Evolutionary conservation across 371 early-diverging fungal genomes (phyloP), one percentile per base, ranked within the genome.

Genomic region (Mucor plumbeus): DNA sequence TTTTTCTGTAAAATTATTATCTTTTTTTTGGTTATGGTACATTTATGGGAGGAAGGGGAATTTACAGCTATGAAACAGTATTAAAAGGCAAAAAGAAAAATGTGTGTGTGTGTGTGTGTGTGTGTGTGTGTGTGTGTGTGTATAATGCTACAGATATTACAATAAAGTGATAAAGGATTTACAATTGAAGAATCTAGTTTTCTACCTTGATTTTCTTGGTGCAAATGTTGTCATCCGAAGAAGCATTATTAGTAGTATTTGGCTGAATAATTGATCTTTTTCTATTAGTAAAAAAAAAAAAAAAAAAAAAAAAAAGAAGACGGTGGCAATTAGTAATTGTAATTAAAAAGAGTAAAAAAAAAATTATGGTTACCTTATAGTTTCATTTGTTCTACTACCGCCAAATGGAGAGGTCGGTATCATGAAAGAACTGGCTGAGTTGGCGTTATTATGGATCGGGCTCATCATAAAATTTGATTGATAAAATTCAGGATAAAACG

Each of bases 401-500:
- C 61, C 56, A 21, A 56, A 67, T 21, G 68, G 47, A 14, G 59
- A 36, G 6, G 69, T 63, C 69, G 69, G 69, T 48, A 68, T 36
- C 41, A 69, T 60, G 47, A 64, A 69, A 8, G 60, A 3, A 17
- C 54, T 61, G 17, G 70, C 65, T 56, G 64, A 64, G 64, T 69
- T 63, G 7, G 35, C 36, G 21, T 58, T 44, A 10, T 10, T 7
- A 13, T 70, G 70, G 70, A 70, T 70, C 70, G 70, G 70, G 70
- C 65, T 70, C 70, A 65, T 57, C n/a, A 67, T 62, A 14, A 67
- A 55, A 66, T 79, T 84, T 62, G 81, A 82, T 70, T 86, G 88
- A 68, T 92, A 92, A 62, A 92, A 88, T 59, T 91, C 85, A 9
- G 91, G 89, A 70, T 90, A 92, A 68, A 91, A 91, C 5, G 90